These are phyloP conservation scores for Rosa hybrid DNA, from an alignment of 331 rosid genomes.

Conservation along the genomic window DNA sequence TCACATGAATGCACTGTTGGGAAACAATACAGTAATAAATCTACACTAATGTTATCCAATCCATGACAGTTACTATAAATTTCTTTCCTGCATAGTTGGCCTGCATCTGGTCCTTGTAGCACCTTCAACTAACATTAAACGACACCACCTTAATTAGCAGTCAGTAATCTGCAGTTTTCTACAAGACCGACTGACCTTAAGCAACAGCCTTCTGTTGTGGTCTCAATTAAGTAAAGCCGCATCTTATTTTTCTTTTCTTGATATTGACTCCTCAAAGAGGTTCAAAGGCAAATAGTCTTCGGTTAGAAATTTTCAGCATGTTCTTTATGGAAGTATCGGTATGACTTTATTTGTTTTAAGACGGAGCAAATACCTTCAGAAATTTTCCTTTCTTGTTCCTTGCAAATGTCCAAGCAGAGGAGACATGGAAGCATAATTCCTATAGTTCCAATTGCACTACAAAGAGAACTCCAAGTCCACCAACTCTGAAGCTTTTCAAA, in stretches of 20 bases:
- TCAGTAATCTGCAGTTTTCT: not conserved
- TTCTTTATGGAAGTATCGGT: not conserved
- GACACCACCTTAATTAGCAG: not conserved
- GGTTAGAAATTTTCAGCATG: not conserved
- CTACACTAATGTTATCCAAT: not conserved
- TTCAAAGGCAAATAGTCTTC: not conserved
- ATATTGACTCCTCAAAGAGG: not conserved
- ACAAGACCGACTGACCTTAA: not conserved
- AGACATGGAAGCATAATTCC: conserved; percentile 21
- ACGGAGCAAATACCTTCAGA: conserved; percentile 24
- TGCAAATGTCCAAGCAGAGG: conserved; percentile 19
- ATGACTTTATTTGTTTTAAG: conserved; percentile 9
- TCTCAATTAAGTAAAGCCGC: not conserved
- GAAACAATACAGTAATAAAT: not conserved
- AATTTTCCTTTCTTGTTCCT: conserved; percentile 2
- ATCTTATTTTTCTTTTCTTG: not conserved
- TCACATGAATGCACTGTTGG: not conserved
- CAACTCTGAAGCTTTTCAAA: conserved; percentile 21
- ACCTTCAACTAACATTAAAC: not conserved
- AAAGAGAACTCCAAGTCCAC: conserved; percentile 17
- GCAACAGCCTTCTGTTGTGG: not conserved
- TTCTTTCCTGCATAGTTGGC: not conserved
- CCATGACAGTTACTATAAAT: not conserved
- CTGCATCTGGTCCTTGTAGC: conserved; percentile 5
- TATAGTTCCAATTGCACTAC: conserved; percentile 18